phyloP scores from a whole-genome alignment of 176 grass and related monocot species.

The Oryza coarctata region DNA sequence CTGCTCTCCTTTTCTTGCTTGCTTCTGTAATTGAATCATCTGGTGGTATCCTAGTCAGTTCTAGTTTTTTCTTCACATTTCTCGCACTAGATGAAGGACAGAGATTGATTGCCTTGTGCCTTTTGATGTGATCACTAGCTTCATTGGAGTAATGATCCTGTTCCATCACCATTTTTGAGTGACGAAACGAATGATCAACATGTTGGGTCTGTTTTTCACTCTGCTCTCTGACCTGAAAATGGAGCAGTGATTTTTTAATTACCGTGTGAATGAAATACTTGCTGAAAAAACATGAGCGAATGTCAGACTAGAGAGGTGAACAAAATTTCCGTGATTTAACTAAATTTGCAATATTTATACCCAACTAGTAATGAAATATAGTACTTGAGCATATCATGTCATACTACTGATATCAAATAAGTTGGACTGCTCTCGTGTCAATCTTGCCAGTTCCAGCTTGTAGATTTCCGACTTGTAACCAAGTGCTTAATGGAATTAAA shows the following conservation, averaged over 20 bases:
- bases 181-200: not conserved
- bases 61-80: conserved; percentile 34
- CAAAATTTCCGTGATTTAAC: not conserved
- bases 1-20: conserved; percentile 33
- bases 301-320: not conserved
- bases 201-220: not conserved
- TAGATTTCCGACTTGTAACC: not conserved
- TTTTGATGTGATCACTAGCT: not conserved
- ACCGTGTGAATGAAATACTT: not conserved
- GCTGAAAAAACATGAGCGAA: not conserved
- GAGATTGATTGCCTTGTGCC: not conserved
- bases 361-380: not conserved
- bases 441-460: not conserved
- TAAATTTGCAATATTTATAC: not conserved
- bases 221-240: conserved; percentile 10
- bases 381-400: not conserved
- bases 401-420: not conserved
- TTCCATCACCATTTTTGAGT: conserved; percentile 16
- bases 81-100: not conserved
- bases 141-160: not conserved
- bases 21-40: conserved; percentile 8
- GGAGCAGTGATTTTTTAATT: not conserved
- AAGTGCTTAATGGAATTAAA: not conserved
- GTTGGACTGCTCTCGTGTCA: not conserved
- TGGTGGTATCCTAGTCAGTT: not conserved